Percentiles rank a stretch among this genome's conserved stretches.
Evolutionary conservation across 331 rosid species (phyloP).

Genomic region (Quercus lobata): DNA sequence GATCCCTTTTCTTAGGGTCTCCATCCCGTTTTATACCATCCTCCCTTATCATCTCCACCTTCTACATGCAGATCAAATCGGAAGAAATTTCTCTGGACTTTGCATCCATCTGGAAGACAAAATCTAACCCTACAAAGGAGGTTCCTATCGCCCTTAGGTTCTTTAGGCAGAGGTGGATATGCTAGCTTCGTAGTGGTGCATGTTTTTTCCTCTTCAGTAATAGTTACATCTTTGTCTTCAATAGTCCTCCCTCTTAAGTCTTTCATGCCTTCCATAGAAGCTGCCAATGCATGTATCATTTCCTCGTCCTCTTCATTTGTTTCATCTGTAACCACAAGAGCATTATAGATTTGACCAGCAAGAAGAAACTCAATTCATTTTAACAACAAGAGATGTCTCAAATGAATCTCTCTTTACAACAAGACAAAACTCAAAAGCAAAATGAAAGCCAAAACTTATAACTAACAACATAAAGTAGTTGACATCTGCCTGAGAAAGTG

Average conservation of each 20-base stretch:
- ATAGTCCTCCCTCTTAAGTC: slow-evolving; percentile 33
- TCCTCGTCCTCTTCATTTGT: slow-evolving; percentile 66
- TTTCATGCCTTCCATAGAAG: slow-evolving; percentile 62
- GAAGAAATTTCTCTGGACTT: slow-evolving; percentile 76
- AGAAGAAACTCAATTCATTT: neutral
- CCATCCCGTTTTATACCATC: too few relatives aligned
- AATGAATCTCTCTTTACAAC: neutral
- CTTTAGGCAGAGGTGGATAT: slow-evolving; percentile 76
- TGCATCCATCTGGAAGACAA: slow-evolving; percentile 84
- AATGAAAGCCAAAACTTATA: neutral
- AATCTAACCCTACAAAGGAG: slow-evolving; percentile 81
- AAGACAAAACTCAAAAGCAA: neutral
- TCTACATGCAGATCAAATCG: slow-evolving; percentile 30
- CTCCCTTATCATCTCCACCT: too few relatives aligned
- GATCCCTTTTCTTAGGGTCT: too few relatives aligned
- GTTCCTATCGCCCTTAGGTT: slow-evolving; percentile 73
- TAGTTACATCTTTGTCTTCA: slow-evolving; percentile 32
- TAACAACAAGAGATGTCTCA: neutral
- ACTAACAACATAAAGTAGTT: neutral
- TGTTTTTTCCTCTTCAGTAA: slow-evolving; percentile 37
- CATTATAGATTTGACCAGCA: neutral
- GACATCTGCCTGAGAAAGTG: neutral
- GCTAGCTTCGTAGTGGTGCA: slow-evolving; percentile 37
- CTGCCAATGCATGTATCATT: slow-evolving; percentile 60
- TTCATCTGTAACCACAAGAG: slow-evolving; percentile 36